Evolutionary conservation across 2,329 filamentous ascomycete genomes (phyloP), one percentile per base, ranked within the genome.

Genomic region (Aureobasidium mangrovei): DNA sequence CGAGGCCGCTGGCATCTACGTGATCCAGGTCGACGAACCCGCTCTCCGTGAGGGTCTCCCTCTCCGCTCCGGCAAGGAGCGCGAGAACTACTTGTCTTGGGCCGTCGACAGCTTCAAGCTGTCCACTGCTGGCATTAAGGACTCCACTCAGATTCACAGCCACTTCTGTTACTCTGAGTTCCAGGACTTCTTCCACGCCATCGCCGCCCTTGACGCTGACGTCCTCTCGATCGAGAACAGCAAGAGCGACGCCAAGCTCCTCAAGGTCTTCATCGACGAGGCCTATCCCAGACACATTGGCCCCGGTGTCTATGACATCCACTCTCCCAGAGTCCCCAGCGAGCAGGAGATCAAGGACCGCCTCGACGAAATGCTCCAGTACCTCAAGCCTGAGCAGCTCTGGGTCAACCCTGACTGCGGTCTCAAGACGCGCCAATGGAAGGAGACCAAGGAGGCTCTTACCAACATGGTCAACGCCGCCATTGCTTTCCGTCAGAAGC

Each of bases 121-220:
- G 63, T 85, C 91, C 62, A 94, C 91, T 66, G 84, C 90, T 58
- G 93, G 90, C 72, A 91, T 98, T 59, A 77, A 90, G 77, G 89
- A 98, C 75, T 88, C 86, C 57, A 98, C 93, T 64, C 93, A 98
- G 82, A 96, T 98, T 74, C 93, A 98, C 86, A 96, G 91, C 61
- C 93, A 98, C 82, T 98, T 98, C 88, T 98, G 93, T 77, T 98
- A 98, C 85, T 97, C 93, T 52, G 93, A 98, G 82, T 98, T 98
- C 88, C 93, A 98, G 79, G 93, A 98, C 81, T 98, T 98, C 83
- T 98, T 98, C 90, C 89, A 97, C 77, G 93, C 93, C 77, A 98
- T 98, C 66, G 89, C 93, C 62, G 91, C 93, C 59, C 86, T 98
- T 61, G 93, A 98, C 72, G 91, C 93, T 60, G 93, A 98, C 76